Base-by-base conservation (phyloP, 306 rosid genomes). In the Inga oerstediana region DNA sequence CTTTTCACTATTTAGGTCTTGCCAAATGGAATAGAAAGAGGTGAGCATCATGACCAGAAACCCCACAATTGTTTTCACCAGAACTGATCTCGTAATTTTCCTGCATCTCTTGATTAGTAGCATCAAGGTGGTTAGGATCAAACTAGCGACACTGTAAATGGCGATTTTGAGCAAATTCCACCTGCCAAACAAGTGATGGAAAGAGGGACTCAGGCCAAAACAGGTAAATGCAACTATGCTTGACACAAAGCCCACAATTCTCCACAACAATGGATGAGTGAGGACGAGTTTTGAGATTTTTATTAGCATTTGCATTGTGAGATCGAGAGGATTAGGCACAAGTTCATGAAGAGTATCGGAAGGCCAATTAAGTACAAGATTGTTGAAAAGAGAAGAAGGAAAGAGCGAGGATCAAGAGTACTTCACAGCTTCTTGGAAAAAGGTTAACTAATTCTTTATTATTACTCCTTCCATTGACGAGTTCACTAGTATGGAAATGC, bases 141-240 rank as follows among this genome's bases (percentile, higher is more conserved):
- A 10, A 35, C 68, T 75, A 17, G 3, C 0, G 49, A 52, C 6
- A 0, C n/a, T 8, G 35, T 75, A 75, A 15, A 75, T 35, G 43
- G 22, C 7, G 1, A 7, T 19, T 62, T 54, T 75, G 45, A 35
- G 2, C 20, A 7, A 7, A 2, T 35, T 75, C 49, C 46, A 75
- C 0, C 22, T 19, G 24, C 79, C 79, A 34, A 75, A 35, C 34
- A 56, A 16, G 2, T 35, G 7, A 3, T 11, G 0, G 20, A 54
- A 75, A 35, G 79, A 56, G 22, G 68, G 34, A n/a, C 79, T 75
- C 68, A 35, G 49, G 48, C 68, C 79, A 56, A 54, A 75, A n/a
- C 68, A 75, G 35, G 2, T 54, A 5, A 75, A 12, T n/a, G 68
- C 79, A 6, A 52, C 79, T 17, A 56, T 56, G 24, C 79, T 34